phyloP scores from a whole-genome alignment of 352 stramenopile species.

The Paralagenidium karlingii region DNA sequence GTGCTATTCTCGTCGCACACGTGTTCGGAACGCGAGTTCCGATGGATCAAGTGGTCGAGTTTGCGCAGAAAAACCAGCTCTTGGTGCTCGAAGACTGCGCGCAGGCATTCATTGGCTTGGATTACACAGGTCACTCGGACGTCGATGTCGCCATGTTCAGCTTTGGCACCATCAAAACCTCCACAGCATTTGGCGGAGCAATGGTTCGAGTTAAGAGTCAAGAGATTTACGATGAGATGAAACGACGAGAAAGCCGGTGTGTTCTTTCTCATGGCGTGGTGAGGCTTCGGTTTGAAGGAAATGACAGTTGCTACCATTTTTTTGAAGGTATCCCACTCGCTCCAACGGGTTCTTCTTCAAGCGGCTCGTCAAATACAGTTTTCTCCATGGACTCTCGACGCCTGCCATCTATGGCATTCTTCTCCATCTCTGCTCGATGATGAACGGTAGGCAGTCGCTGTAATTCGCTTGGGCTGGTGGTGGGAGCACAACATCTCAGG shows the following conservation, averaged over 20 bases:
- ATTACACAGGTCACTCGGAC: slow-evolving; percentile 45
- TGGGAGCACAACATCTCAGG: background rate
- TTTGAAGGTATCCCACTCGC: slow-evolving; percentile 31
- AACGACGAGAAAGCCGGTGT: slow-evolving; percentile 41
- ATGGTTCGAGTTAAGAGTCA: slow-evolving; percentile 49
- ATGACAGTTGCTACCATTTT: background rate
- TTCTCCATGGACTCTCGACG: slow-evolving; percentile 52
- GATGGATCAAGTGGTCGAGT: slow-evolving; percentile 33
- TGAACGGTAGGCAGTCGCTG: slow-evolving; percentile 24
- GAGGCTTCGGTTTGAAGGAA: background rate
- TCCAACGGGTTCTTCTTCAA: slow-evolving; percentile 68
- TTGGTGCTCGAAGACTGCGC: slow-evolving; percentile 73
- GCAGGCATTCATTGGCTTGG: slow-evolving; percentile 48
- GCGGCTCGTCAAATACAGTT: slow-evolving; percentile 60
- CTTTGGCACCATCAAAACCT: slow-evolving; percentile 81
- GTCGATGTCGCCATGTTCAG: slow-evolving; percentile 79
- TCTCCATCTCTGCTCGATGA: slow-evolving; percentile 35
- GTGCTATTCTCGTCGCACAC: slow-evolving; percentile 59
- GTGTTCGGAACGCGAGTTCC: slow-evolving; percentile 59
- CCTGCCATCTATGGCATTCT: slow-evolving; percentile 65
- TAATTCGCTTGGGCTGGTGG: background rate
- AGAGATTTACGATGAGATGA: slow-evolving; percentile 47
- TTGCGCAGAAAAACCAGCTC: slow-evolving; percentile 33
- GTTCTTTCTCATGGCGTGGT: background rate
- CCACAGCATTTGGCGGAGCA: slow-evolving; percentile 63